These are phyloP conservation scores for Luvunga scandens DNA, from an alignment of 345 rosid genomes.

Conservation along the genomic window DNA sequence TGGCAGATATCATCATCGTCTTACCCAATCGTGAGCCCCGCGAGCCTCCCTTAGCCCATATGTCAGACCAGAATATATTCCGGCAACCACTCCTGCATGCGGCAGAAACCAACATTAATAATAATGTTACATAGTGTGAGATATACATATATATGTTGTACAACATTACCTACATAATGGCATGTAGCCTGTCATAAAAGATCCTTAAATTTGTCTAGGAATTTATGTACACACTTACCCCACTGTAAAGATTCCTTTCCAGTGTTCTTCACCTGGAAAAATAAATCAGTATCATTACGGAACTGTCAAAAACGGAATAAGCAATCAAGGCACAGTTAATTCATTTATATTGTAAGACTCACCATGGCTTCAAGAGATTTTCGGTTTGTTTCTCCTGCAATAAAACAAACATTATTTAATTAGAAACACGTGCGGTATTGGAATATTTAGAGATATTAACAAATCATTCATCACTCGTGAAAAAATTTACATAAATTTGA, in stretches of 20 bases:
- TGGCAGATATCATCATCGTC: no score
- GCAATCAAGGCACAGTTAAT: not conserved
- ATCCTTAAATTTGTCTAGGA: not conserved
- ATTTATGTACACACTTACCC: slow-evolving; percentile 49
- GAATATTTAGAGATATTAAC: not conserved
- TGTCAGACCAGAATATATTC: slow-evolving; percentile 80
- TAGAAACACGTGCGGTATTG: not conserved
- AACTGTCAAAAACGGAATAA: not conserved
- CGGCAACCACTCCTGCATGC: slow-evolving; percentile 79
- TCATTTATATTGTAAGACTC: slow-evolving; percentile 16
- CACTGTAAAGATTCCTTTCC: slow-evolving; percentile 90
- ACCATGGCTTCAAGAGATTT: slow-evolving; percentile 88
- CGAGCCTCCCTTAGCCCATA: slow-evolving; percentile 87
- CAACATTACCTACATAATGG: no score
- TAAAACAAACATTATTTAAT: not conserved
- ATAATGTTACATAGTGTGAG: no score
- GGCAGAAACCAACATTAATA: not conserved
- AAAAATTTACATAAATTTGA: no score
- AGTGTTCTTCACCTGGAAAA: slow-evolving; percentile 68
- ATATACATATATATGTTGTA: no score
- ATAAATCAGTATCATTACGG: not conserved
- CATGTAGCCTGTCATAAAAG: not conserved
- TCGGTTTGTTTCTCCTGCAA: slow-evolving; percentile 69
- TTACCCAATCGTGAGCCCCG: slow-evolving; percentile 91
- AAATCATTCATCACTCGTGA: not conserved